Conservation (phyloP, 805 yeast species). For the Lipomyces sp. region DNA sequence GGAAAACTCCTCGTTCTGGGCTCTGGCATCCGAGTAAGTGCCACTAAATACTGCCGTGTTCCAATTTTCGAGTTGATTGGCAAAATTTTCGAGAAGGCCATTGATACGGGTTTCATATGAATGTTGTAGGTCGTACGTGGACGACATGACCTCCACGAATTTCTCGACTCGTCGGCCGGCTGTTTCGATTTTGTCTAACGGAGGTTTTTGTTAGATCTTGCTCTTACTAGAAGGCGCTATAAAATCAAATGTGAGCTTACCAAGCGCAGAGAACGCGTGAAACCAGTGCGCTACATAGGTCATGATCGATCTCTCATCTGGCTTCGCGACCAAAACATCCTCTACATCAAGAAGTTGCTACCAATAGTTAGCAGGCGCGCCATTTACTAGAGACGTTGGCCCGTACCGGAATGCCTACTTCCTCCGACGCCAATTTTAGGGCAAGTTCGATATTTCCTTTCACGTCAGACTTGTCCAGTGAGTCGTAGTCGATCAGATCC, state of each 20-base stretch:
- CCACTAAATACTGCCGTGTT: constrained; percentile 38
- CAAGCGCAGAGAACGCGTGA: constrained; percentile 50
- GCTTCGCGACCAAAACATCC: constrained; percentile 55
- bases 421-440: constrained; percentile 51
- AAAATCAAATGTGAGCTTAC: neutral
- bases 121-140: constrained; percentile 44
- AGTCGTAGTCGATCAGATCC: constrained; percentile 48
- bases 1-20: constrained; percentile 41
- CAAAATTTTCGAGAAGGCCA: constrained; percentile 41
- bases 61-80: constrained; percentile 42
- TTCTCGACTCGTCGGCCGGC: constrained; percentile 48
- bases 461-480: constrained; percentile 43
- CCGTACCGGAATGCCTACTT: constrained; percentile 53
- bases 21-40: constrained; percentile 41
- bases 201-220: neutral
- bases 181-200: constrained; percentile 44
- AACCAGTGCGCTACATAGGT: constrained; percentile 66
- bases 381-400: neutral
- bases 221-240: constrained; percentile 19
- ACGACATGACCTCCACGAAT: constrained; percentile 46
- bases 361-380: neutral
- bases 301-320: constrained; percentile 65
- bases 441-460: constrained; percentile 48
- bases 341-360: constrained; percentile 57
- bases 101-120: constrained; percentile 46